Evolutionary conservation across 345 rosid genomes (phyloP).

Genomic region (Linum trigynum): DNA sequence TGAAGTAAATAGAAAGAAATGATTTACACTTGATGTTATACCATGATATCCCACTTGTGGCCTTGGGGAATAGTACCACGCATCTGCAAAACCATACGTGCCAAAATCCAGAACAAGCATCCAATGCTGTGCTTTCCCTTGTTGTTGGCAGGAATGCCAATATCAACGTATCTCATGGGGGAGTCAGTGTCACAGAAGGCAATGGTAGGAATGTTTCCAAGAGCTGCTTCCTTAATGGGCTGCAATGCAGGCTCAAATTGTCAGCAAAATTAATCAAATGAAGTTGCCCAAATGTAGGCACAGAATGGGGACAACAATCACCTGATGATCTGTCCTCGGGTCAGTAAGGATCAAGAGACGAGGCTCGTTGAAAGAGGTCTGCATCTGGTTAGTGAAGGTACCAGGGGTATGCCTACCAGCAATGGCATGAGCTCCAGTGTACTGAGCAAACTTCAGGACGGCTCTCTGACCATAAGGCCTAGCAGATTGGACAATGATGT

Average conservation of each 20-base stretch:
- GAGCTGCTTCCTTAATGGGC: slow-evolving; percentile 16
- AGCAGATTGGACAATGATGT: slow-evolving; percentile 4
- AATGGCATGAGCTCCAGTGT: slow-evolving; percentile 15
- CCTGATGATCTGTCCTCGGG: slow-evolving; percentile 17
- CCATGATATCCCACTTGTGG: slow-evolving; percentile 31
- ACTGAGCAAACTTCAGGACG: slow-evolving; percentile 10
- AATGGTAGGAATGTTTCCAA: slow-evolving; percentile 16
- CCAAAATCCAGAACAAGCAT: slow-evolving; percentile 15
- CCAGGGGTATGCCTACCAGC: slow-evolving; percentile 18
- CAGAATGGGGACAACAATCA: not conserved
- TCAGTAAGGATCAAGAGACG: slow-evolving; percentile 15
- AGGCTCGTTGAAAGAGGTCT: slow-evolving; percentile 13
- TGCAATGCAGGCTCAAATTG: not conserved
- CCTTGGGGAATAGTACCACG: slow-evolving; percentile 10
- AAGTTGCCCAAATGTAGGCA: not conserved
- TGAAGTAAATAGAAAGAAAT: no score
- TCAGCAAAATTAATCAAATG: not conserved
- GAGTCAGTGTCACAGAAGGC: slow-evolving; percentile 17
- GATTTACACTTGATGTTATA: not conserved
- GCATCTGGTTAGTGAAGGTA: slow-evolving; percentile 16
- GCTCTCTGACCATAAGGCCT: slow-evolving; percentile 4
- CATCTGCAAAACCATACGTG: slow-evolving; percentile 16
- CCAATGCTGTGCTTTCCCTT: slow-evolving; percentile 15
- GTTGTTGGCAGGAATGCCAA: slow-evolving; percentile 17
- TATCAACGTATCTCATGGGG: slow-evolving; percentile 14